Evolutionary conservation across 1,139 yeast species (phyloP), one percentile per base, ranked within the genome.

Genomic region (Martiniozyma asiatica): DNA sequence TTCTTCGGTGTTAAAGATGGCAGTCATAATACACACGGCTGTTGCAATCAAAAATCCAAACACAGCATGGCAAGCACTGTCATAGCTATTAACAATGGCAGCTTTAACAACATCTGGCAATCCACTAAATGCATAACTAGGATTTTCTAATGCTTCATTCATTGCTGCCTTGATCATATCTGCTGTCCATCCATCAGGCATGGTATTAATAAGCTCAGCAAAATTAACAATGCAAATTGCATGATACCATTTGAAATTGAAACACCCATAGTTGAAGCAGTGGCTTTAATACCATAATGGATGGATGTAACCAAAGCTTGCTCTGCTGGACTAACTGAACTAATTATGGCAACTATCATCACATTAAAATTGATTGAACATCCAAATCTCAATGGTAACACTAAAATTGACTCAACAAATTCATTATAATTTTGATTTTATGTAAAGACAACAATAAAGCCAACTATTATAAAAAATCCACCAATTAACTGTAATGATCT

Each of bases 261-360:
- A 7, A 63, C 67, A 8, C 69, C 69, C 29, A 62, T 43, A 1
- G 68, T 61, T 0, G 68, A 63, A 1, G 68, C 68, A 2, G 67
- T 62, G 6, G 67, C 55, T 35, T 68, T 50, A 39, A 63, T 62
- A 10, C 66, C 62, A 39, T 63, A 63, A 36, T 61, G 67, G 26
- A 63, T 63, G 2, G 67, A 61, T 2, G 68, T 63, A 5, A 65
- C 61, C 28, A 64, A 53, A 1, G 68, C 66, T 41, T 63, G 68
- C 22, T 51, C 55, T 32, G 56, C 49, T 9, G 43, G 29, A 2
- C 63, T 61, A 2, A 60, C 66, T 2, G 66, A 59, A 2, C 67
- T 58, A 31, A 63, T 59, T 47, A 63, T 56, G 1, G 68, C 55
- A 10, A 63, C 48, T 30, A 63, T 48, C 0, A 65, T 56, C 6